Conservation (phyloP, 1,284 basidiomycete genomes). For the Neolentinus lepideus region DNA sequence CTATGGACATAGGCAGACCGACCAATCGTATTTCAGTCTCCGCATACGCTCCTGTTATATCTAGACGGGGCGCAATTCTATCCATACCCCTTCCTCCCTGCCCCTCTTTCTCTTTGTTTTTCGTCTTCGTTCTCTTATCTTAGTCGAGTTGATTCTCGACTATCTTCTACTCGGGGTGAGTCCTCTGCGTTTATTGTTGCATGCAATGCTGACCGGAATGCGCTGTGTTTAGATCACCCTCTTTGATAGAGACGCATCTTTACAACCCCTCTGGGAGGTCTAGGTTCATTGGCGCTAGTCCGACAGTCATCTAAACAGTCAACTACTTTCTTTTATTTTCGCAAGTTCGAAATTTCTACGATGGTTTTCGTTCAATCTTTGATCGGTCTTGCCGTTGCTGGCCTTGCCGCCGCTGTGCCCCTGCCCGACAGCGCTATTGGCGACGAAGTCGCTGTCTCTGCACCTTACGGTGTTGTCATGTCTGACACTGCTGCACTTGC, state of each 20-base stretch:
- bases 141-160: constrained; percentile 63
- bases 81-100: constrained; percentile 25
- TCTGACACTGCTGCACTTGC: constrained; percentile 22
- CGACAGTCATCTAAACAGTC: constrained; percentile 42
- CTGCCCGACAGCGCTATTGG: constrained; percentile 34
- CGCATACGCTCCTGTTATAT: constrained; percentile 5
- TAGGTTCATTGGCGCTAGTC: constrained; percentile 33
- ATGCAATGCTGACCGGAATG: constrained; percentile 8
- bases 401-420: constrained; percentile 42
- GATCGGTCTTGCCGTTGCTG: constrained; percentile 43
- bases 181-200: constrained; percentile 7
- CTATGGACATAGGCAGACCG: background rate
- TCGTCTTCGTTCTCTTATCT: constrained; percentile 24
- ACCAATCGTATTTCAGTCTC: background rate
- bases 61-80: constrained; percentile 12
- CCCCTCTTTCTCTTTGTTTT: constrained; percentile 22
- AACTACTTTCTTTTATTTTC: constrained; percentile 18
- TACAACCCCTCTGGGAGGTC: constrained; percentile 47
- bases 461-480: constrained; percentile 33
- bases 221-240: constrained; percentile 63
- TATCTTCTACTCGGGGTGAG: constrained; percentile 40
- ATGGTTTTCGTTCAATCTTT: constrained; percentile 52
- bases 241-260: constrained; percentile 63
- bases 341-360: constrained; percentile 19
- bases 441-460: constrained; percentile 38